These are phyloP conservation scores for Thermomucor indicae-seudaticae DNA, from an alignment of 371 early-diverging fungal genomes.

Conservation along the genomic window DNA sequence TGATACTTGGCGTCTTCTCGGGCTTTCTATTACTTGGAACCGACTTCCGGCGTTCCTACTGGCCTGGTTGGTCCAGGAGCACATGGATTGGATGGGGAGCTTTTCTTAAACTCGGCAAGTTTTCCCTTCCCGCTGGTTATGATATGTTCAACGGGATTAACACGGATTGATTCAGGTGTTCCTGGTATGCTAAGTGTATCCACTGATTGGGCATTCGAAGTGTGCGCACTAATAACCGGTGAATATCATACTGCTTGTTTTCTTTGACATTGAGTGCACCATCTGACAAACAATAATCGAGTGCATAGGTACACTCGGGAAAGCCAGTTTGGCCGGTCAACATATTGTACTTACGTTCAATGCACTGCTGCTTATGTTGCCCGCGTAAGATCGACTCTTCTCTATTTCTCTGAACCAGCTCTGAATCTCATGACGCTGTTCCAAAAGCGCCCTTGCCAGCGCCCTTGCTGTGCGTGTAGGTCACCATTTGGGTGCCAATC, in stretches of 20 bases:
- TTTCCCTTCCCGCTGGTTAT: not conserved
- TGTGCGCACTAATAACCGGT: slow-evolving; percentile 41
- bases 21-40: slow-evolving; percentile 15
- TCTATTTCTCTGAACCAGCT: not conserved
- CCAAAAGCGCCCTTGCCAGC: slow-evolving; percentile 23
- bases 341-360: slow-evolving; percentile 29
- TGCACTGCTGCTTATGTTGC: slow-evolving; percentile 32
- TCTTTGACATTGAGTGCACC: no score
- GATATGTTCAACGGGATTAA: not conserved
- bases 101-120: slow-evolving; percentile 36
- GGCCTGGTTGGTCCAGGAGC: slow-evolving; percentile 32
- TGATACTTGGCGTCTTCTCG: slow-evolving; percentile 1
- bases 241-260: no score
- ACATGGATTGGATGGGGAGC: slow-evolving; percentile 28
- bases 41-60: slow-evolving; percentile 15
- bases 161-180: slow-evolving; percentile 17
- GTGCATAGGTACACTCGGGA: slow-evolving; percentile 23
- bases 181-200: slow-evolving; percentile 46
- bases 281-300: not conserved
- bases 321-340: slow-evolving; percentile 41
- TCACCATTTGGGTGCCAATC: slow-evolving; percentile 35
- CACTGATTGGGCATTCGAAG: slow-evolving; percentile 48
- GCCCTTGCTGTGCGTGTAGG: slow-evolving; percentile 32
- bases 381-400: slow-evolving; percentile 16
- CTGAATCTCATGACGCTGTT: no score